These are phyloP conservation scores for Pilasporangium apinafurcum DNA, from an alignment of 352 stramenopile species.

Conservation along the genomic window DNA sequence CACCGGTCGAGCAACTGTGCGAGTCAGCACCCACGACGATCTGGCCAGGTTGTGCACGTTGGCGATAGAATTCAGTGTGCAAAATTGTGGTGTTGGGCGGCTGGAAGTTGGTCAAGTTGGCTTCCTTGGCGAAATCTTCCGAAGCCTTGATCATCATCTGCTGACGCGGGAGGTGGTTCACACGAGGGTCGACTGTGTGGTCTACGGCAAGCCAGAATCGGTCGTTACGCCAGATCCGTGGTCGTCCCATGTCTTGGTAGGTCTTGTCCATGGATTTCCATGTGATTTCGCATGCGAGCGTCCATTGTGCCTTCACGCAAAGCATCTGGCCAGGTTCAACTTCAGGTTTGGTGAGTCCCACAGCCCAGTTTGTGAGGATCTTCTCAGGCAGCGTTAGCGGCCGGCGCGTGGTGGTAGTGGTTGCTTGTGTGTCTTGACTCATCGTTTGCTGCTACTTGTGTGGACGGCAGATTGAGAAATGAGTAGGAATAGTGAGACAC, in stretches of 20 bases:
- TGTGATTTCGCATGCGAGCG: constrained; percentile 80
- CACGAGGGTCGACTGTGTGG: constrained; percentile 78
- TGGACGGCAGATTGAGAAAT: no score
- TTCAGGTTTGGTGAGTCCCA: constrained; percentile 59
- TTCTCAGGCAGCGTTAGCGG: constrained; percentile 74
- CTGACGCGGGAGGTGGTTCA: constrained; percentile 77
- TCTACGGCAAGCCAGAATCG: constrained; percentile 85
- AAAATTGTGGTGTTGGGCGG: constrained; percentile 82
- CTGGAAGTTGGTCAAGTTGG: constrained; percentile 77
- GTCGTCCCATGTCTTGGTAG: constrained; percentile 81
- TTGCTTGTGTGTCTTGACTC: no score
- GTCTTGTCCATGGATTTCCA: constrained; percentile 90
- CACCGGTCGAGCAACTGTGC: constrained; percentile 73
- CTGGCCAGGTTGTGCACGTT: constrained; percentile 76
- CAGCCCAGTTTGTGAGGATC: constrained; percentile 72
- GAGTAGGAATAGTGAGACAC: no score
- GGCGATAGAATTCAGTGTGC: constrained; percentile 85
- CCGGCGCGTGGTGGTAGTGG: no score
- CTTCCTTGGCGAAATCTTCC: constrained; percentile 76
- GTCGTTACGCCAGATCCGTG: constrained; percentile 80
- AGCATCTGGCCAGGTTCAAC: constrained; percentile 71
- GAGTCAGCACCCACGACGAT: constrained; percentile 80
- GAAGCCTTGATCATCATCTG: constrained; percentile 87
- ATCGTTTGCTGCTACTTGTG: no score
- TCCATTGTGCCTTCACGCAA: constrained; percentile 82